Base-by-base conservation (phyloP, 176 grass and related monocot genomes). In the Carex kokanica region DNA sequence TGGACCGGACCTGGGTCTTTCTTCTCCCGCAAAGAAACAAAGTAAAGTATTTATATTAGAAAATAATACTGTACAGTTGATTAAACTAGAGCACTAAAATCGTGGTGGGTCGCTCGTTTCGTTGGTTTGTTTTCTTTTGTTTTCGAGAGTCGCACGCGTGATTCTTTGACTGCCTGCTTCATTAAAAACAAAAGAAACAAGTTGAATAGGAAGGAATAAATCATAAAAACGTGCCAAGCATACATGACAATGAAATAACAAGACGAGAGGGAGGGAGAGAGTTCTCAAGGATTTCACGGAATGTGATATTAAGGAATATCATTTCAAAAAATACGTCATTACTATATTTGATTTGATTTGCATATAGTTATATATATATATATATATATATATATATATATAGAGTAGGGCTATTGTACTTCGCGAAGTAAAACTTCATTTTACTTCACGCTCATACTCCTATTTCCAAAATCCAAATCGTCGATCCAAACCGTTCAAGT, bases 101-200 rank as follows among this genome's bases (percentile, higher is more conserved):
- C 43, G 3, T 65, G 61, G 80, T 82, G 80, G 61, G 60, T 82
- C 24, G 43, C 80, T 64, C 80, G n/a, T n/a, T n/a, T n/a, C n/a
- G 80, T 82, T 65, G 27, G 80, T 43, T 63, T 41, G 16, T 9
- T 64, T 27, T 80, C 17, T 61, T 53, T 67, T 7, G 1, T 29
- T 34, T 82, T 17, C 3, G 60, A 82, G 43, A 66, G 40, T 62
- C 80, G 60, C 80, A n/a, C 38, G 80, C 57, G 78, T 62, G 51
- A 36, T 82, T 82, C 63, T 67, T 67, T 68, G 80, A 82, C 80
- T 82, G 43, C 15, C 60, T 62, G 20, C 6, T 18, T n/a, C 27
- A 18, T 56, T 56, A 20, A 53, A 23, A 84, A 49, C 16, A 13
- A 4, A 7, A 12, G 60, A 27, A 71, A 36, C 13, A 84, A 84